Evolutionary conservation across 1,139 yeast genomes (phyloP).

Genomic region (Nakaseomyces glabratus): DNA sequence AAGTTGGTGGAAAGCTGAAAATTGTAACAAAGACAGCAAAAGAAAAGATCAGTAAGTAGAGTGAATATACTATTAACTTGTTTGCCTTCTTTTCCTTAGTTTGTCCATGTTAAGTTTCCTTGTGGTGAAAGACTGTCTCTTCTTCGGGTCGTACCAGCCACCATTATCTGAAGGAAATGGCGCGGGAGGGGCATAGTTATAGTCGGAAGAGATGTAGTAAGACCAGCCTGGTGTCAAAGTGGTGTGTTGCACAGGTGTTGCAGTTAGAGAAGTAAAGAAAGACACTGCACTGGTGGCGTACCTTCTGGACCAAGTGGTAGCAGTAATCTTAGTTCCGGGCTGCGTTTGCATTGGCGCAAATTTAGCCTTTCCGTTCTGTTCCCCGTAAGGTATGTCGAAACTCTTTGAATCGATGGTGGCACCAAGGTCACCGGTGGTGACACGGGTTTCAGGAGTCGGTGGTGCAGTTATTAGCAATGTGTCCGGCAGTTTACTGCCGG

Average conservation of each 20-base stretch:
- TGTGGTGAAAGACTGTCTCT: conserved; percentile 30
- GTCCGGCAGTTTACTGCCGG: conserved; percentile 42
- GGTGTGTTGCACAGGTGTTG: conserved; percentile 40
- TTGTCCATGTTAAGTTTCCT: conserved; percentile 14
- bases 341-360: conserved; percentile 86
- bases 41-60: no score
- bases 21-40: no score
- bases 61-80: neutral
- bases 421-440: conserved; percentile 27
- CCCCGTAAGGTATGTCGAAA: conserved; percentile 48
- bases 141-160: conserved; percentile 37
- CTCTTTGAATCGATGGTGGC: conserved; percentile 32
- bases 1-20: no score
- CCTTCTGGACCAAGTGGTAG: conserved; percentile 47
- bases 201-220: conserved; percentile 48
- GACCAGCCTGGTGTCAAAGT: conserved; percentile 76
- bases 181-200: conserved; percentile 61
- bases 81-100: conserved; percentile 4
- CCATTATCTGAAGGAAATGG: conserved; percentile 49
- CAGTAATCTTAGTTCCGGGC: conserved; percentile 61
- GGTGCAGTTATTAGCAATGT: conserved; percentile 25
- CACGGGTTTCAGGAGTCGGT: conserved; percentile 37
- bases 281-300: conserved; percentile 58
- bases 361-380: conserved; percentile 60
- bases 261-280: conserved; percentile 36